Conservation (phyloP, 2,329 filamentous ascomycete species). For the Orbilia oligospora region DNA sequence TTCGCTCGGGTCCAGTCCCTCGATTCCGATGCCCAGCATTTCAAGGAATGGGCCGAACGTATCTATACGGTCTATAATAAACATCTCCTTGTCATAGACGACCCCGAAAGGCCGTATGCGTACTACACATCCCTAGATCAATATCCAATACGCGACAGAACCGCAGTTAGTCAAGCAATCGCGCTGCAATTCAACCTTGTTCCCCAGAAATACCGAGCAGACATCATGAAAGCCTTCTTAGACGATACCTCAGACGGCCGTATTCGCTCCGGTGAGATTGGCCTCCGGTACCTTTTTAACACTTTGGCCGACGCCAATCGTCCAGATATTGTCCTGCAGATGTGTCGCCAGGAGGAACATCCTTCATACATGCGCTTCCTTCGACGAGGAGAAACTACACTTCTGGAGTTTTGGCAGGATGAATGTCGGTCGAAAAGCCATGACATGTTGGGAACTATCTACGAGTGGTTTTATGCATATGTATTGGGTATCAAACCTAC, state of each 20-base stretch:
- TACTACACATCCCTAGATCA: slow-evolving; percentile 67
- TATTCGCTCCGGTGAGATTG: slow-evolving; percentile 68
- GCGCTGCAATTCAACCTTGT: slow-evolving; percentile 67
- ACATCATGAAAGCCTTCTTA: slow-evolving; percentile 65
- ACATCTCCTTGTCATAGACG: slow-evolving; percentile 65
- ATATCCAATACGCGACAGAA: slow-evolving; percentile 65
- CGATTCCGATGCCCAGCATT: slow-evolving; percentile 63
- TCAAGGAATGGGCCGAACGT: slow-evolving; percentile 64
- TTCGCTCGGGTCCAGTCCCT: slow-evolving; percentile 66
- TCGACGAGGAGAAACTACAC: slow-evolving; percentile 68
- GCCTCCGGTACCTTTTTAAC: slow-evolving; percentile 68
- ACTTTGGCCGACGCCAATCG: slow-evolving; percentile 68
- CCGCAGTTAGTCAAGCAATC: slow-evolving; percentile 67
- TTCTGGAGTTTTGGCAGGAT: slow-evolving; percentile 69
- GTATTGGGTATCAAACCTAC: slow-evolving; percentile 67
- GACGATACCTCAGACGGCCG: slow-evolving; percentile 64
- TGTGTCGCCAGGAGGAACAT: slow-evolving; percentile 70
- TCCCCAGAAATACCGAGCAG: slow-evolving; percentile 62
- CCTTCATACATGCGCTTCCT: slow-evolving; percentile 71
- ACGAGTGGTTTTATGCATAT: slow-evolving; percentile 70
- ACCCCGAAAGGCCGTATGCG: slow-evolving; percentile 65
- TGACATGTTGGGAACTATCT: slow-evolving; percentile 70
- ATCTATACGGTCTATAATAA: slow-evolving; percentile 66
- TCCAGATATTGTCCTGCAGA: slow-evolving; percentile 67
- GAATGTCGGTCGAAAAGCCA: slow-evolving; percentile 69